Conservation (phyloP, 768 basidiomycete genomes). For the Lactarius tabidus region DNA sequence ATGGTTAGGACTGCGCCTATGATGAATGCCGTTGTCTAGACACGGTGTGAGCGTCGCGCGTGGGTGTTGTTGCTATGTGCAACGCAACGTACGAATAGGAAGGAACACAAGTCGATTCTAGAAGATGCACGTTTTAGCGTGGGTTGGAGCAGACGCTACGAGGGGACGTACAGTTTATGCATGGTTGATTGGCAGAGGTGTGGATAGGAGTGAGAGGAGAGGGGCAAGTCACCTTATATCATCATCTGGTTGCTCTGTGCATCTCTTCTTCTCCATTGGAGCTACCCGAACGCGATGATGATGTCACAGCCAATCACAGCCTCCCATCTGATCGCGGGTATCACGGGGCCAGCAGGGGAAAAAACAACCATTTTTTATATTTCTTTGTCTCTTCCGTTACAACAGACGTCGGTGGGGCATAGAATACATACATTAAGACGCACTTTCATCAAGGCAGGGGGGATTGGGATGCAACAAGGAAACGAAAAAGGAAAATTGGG, state of each 20-base stretch:
- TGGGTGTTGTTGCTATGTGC: neutral
- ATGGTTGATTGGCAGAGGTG: neutral
- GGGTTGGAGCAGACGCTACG: neutral
- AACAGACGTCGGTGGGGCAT: slow-evolving; percentile 4
- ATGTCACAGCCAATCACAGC: neutral
- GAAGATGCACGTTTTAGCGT: no score
- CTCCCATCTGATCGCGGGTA: no score
- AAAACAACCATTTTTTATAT: neutral
- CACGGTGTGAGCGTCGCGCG: no score
- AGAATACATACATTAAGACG: slow-evolving; percentile 21
- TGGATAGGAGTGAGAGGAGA: neutral
- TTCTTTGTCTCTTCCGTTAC: neutral
- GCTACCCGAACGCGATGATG: neutral
- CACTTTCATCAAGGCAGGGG: no score
- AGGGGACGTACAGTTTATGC: neutral
- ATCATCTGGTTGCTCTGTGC: no score
- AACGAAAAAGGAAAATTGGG: neutral
- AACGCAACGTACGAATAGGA: slow-evolving; percentile 8
- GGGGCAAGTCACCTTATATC: no score
- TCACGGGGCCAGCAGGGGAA: no score
- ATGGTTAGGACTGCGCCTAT: neutral
- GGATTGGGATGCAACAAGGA: neutral
- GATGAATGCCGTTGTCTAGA: slow-evolving; percentile 1
- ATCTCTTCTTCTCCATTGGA: no score
- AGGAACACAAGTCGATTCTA: slow-evolving; percentile 2